Percentiles rank a stretch among this genome's conserved stretches.
These are phyloP conservation scores for Cardiospermum halicacabum DNA, from an alignment of 345 rosid species.

Conservation along the genomic window DNA sequence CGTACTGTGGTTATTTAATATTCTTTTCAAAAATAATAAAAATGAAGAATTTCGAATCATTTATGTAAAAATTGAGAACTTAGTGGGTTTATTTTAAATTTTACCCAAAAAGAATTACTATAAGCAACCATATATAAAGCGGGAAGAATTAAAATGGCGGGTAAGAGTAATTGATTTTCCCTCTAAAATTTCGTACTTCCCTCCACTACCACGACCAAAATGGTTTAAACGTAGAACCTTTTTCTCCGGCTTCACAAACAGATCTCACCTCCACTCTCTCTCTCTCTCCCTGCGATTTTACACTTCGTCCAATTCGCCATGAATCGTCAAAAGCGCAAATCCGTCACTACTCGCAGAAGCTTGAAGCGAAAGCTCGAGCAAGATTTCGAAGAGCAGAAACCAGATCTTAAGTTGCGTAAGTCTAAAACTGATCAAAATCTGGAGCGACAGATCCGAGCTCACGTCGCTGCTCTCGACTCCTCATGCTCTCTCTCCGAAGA, in stretches of 20 bases:
- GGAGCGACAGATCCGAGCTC: slow-evolving; percentile 28
- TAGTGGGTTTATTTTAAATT: no score
- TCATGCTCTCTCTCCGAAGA: slow-evolving; percentile 32
- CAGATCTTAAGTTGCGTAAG: slow-evolving; percentile 21
- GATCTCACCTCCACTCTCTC: no score
- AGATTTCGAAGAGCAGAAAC: slow-evolving; percentile 23
- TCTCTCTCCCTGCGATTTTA: not conserved
- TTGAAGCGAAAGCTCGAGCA: slow-evolving; percentile 52
- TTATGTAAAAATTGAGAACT: no score
- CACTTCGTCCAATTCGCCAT: slow-evolving; percentile 17
- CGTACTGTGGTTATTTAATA: no score
- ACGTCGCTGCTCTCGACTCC: slow-evolving; percentile 43
- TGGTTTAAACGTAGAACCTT: not conserved
- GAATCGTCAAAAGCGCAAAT: slow-evolving; percentile 39
- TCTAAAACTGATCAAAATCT: slow-evolving; percentile 26
- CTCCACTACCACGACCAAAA: not conserved
- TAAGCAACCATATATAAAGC: no score
- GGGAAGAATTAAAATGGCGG: no score
- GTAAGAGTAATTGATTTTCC: no score
- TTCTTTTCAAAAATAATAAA: no score
- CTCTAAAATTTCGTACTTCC: no score
- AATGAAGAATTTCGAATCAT: no score
- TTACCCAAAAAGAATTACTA: no score
- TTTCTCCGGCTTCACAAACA: slow-evolving; percentile 12
- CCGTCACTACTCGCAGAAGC: slow-evolving; percentile 29